A percentile compares a stretch with the other conserved stretches of the same genome.
Evolutionary conservation across 2,329 filamentous ascomycete species (phyloP).

Genomic region (Colletotrichum caudatum): DNA sequence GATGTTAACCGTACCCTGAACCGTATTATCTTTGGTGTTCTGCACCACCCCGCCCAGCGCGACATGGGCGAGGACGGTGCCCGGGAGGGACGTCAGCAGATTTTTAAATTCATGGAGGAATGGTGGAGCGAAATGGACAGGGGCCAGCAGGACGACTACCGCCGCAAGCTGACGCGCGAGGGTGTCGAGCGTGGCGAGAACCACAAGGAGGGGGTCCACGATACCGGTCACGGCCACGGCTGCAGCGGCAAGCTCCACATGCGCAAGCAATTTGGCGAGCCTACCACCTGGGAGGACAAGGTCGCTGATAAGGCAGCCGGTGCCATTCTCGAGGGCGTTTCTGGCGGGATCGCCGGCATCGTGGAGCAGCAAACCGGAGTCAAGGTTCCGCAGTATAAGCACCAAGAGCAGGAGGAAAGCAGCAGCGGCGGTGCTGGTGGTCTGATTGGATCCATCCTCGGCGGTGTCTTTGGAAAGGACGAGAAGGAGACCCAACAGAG

Average conservation of each 20-base stretch:
- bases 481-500: slow-evolving; percentile 67
- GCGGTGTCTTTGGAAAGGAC: slow-evolving; percentile 67
- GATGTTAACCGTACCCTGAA: slow-evolving; percentile 79
- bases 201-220: slow-evolving; percentile 86
- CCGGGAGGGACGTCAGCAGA: slow-evolving; percentile 76
- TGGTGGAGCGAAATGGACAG: slow-evolving; percentile 83
- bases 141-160: slow-evolving; percentile 73
- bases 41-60: slow-evolving; percentile 89
- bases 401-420: slow-evolving; percentile 55
- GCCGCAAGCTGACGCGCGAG: slow-evolving; percentile 79
- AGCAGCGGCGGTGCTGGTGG: slow-evolving; percentile 74
- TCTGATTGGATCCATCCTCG: slow-evolving; percentile 77
- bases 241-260: slow-evolving; percentile 83
- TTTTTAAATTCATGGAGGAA: slow-evolving; percentile 83
- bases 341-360: slow-evolving; percentile 62
- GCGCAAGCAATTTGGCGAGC: slow-evolving; percentile 71
- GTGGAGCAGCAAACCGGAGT: slow-evolving; percentile 61
- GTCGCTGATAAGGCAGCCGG: slow-evolving; percentile 68
- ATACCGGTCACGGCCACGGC: slow-evolving; percentile 87
- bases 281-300: slow-evolving; percentile 65
- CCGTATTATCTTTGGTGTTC: slow-evolving; percentile 83
- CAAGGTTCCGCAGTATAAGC: slow-evolving; percentile 51
- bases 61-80: slow-evolving; percentile 77
- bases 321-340: slow-evolving; percentile 69
- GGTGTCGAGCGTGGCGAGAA: slow-evolving; percentile 84